Base-by-base conservation (phyloP, 176 grass and related monocot genomes). In the Ensete ventricosum region DNA sequence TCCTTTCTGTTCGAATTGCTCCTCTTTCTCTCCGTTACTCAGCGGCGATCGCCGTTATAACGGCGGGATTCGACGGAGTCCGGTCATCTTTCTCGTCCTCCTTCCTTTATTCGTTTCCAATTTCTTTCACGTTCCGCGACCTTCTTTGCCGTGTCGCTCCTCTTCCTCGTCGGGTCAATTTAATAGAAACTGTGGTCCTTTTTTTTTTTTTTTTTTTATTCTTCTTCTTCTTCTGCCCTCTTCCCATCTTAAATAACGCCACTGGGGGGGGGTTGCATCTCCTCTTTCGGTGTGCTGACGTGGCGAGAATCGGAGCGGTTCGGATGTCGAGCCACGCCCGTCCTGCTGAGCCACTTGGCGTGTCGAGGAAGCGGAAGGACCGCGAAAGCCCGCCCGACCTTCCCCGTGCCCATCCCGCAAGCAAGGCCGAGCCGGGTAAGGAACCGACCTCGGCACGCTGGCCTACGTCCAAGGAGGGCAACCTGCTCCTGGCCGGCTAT, bases 291-390 rank as follows among this genome's bases (percentile, higher is more conserved):
- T 16, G 49, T 26, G 52, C 64, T 79, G 63, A 79, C 77, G 63
- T 69, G 77, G 77, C 77, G 17, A 2, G 1, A 26, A 27, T 17
- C 9, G 52, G 9, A 24, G 54, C 23, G 48, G 1, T 16, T 11
- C 16, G 1, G 59, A 77, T 77, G 75, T 52, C 75, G 60, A 77
- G 11, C 49, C 60, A 64, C 19, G 14, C 53, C 21, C 73, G 12
- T 12, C 12, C 21, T 50, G 20, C 3, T 10, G 22, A 1, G 64
- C 69, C 76, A 55, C 76, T 67, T 55, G 76, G 64, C 76, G 52
- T 25, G 25, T 29, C 63, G 1, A 53, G 64, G 65, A 79, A 79
- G 77, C 63, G 77, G 64, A 79, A 79, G 52, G 77, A 70, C 65
- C 64, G 52, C 2, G 64, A 58, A 22, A 43, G 34, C 34, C 63